phyloP scores from a whole-genome alignment of 2,329 filamentous ascomycete species.

The Whalleya microplaca region DNA sequence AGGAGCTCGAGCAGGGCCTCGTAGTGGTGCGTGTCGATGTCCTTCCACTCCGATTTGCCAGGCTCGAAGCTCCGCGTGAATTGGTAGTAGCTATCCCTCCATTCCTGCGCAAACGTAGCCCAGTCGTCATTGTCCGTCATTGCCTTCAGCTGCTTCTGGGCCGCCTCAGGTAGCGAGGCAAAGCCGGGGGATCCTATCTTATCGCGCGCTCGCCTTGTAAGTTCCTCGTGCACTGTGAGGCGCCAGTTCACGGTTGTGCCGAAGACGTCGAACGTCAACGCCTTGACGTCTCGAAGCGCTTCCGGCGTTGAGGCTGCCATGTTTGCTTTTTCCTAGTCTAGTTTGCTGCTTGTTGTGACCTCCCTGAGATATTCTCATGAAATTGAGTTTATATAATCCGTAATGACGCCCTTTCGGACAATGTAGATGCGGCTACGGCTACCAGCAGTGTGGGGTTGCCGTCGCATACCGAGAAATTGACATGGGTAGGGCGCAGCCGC shows the following conservation, averaged over 20 bases:
- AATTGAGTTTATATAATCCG: not conserved
- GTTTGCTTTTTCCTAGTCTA: not conserved
- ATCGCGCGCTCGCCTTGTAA: conserved; percentile 54
- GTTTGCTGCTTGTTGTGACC: not conserved
- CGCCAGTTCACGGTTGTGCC: conserved; percentile 84
- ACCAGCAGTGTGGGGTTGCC: not conserved
- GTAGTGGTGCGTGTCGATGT: conserved; percentile 73
- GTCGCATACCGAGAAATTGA: not conserved
- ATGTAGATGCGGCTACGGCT: not conserved
- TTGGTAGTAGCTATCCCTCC: conserved; percentile 65
- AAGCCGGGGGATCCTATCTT: conserved; percentile 52
- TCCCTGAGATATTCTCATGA: not conserved
- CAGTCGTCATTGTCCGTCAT: conserved; percentile 61
- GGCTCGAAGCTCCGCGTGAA: conserved; percentile 63
- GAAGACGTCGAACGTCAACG: conserved; percentile 76
- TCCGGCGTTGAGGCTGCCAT: conserved; percentile 21
- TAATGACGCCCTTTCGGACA: not conserved
- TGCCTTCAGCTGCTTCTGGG: conserved; percentile 51
- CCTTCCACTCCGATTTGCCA: conserved; percentile 58
- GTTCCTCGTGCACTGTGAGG: conserved; percentile 62
- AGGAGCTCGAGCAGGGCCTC: conserved; percentile 65
- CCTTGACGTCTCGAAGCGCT: conserved; percentile 48
- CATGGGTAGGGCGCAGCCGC: not conserved
- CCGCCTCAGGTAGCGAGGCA: conserved; percentile 47
- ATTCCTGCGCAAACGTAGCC: conserved; percentile 68